These are phyloP conservation scores for Yarrowia porcina DNA, from an alignment of 805 yeast species.

Conservation along the genomic window DNA sequence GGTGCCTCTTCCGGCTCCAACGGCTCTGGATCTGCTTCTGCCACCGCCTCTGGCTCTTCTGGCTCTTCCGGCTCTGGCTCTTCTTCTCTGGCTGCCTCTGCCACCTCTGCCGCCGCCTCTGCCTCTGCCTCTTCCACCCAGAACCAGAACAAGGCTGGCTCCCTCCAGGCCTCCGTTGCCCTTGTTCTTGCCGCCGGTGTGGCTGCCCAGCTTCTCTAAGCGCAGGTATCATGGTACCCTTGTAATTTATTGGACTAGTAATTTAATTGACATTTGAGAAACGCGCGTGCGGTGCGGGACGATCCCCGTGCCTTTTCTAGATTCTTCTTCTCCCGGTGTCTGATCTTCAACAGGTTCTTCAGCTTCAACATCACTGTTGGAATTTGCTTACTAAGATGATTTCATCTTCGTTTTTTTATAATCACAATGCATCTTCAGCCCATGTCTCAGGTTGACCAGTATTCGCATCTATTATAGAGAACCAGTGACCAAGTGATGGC, in stretches of 20 bases:
- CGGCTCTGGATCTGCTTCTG: background rate
- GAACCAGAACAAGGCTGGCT: background rate
- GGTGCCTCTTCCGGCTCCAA: background rate
- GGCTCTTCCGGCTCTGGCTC: background rate
- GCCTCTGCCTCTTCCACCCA: background rate
- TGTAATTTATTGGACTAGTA: constrained; percentile 23
- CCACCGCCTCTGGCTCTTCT: background rate
- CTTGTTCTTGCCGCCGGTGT: constrained; percentile 24
- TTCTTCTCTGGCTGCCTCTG: background rate
- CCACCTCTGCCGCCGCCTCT: background rate
- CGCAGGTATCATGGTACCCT: background rate
- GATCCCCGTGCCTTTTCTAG: no score
- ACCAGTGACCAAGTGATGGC: no score
- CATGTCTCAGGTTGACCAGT: no score
- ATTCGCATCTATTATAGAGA: no score
- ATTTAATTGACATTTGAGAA: background rate
- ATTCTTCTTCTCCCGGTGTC: no score
- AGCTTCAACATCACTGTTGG: no score
- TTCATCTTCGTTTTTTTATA: no score
- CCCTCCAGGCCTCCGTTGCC: constrained; percentile 6
- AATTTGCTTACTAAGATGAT: no score
- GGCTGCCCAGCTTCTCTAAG: constrained; percentile 25
- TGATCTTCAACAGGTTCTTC: no score
- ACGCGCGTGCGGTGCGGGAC: no score
- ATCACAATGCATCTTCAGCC: no score